phyloP scores from a whole-genome alignment of 805 yeast species.

The Candida glaebosa region DNA sequence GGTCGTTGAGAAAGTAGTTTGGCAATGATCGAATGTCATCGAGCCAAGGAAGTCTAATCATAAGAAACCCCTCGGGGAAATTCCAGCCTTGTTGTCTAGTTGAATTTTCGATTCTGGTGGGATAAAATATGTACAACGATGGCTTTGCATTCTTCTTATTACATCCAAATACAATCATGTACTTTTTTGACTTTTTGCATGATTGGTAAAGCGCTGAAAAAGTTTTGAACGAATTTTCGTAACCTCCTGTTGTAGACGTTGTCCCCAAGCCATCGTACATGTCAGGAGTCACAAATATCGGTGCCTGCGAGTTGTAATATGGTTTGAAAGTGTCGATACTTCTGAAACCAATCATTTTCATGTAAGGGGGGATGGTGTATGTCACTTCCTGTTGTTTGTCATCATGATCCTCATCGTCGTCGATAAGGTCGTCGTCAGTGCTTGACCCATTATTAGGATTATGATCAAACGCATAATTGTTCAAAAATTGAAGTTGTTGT shows the following conservation, averaged over 20 bases:
- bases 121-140: constrained; percentile 52
- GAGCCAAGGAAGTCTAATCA: constrained; percentile 65
- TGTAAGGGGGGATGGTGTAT: constrained; percentile 40
- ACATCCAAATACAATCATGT: constrained; percentile 74
- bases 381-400: constrained; percentile 18
- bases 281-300: constrained; percentile 68
- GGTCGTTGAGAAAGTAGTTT: constrained; percentile 13
- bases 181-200: constrained; percentile 47
- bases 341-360: constrained; percentile 70
- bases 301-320: constrained; percentile 49
- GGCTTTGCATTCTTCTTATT: constrained; percentile 54
- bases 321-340: constrained; percentile 43
- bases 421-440: constrained; percentile 9
- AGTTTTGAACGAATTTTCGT: constrained; percentile 61
- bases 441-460: constrained; percentile 11
- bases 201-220: constrained; percentile 65
- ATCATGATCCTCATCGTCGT: constrained; percentile 11
- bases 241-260: constrained; percentile 32
- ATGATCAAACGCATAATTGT: constrained; percentile 34
- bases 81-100: constrained; percentile 15
- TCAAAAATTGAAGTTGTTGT: constrained; percentile 25
- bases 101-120: constrained; percentile 37
- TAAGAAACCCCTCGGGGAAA: constrained; percentile 71
- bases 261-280: constrained; percentile 36
- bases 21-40: constrained; percentile 77